phyloP scores from a whole-genome alignment of 108 stramenopile species.

The Seminavis robusta region DNA sequence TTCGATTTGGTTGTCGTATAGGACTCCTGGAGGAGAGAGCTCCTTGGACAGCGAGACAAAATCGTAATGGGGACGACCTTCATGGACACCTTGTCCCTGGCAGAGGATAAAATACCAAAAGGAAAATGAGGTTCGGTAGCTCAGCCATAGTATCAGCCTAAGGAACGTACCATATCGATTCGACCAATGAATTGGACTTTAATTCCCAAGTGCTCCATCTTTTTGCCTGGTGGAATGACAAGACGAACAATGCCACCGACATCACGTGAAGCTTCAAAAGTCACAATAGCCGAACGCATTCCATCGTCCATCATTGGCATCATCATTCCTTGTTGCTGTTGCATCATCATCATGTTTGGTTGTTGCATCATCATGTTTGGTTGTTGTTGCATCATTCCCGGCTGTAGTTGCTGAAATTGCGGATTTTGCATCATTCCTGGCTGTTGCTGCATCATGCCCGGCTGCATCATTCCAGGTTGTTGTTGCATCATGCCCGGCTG shows the following conservation, averaged over 20 bases:
- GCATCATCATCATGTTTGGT: conserved; percentile 1
- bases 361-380: neutral
- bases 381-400: neutral
- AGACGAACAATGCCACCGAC: conserved; percentile 86
- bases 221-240: conserved; percentile 87
- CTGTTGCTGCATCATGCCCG: conserved; percentile 16
- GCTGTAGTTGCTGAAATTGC: neutral
- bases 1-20: conserved; percentile 67
- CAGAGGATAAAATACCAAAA: conserved; percentile 3
- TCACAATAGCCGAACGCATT: conserved; percentile 19
- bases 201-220: conserved; percentile 95
- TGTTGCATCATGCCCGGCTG: conserved; percentile 17
- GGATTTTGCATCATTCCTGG: neutral
- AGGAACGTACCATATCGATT: conserved; percentile 84
- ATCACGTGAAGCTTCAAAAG: conserved; percentile 61
- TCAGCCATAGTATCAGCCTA: too few relatives aligned
- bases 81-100: conserved; percentile 69
- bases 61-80: conserved; percentile 81
- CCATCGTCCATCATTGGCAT: conserved; percentile 6
- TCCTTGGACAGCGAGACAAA: conserved; percentile 95
- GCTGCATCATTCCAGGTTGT: neutral
- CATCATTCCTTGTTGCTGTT: neutral
- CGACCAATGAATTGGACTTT: conserved; percentile 96
- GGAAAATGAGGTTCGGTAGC: neutral
- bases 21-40: conserved; percentile 85